Percentiles rank a stretch among this genome's conserved stretches.
phyloP scores from a whole-genome alignment of 2,329 filamentous ascomycete genomes.

The Colletotrichum neosansevieriae region DNA sequence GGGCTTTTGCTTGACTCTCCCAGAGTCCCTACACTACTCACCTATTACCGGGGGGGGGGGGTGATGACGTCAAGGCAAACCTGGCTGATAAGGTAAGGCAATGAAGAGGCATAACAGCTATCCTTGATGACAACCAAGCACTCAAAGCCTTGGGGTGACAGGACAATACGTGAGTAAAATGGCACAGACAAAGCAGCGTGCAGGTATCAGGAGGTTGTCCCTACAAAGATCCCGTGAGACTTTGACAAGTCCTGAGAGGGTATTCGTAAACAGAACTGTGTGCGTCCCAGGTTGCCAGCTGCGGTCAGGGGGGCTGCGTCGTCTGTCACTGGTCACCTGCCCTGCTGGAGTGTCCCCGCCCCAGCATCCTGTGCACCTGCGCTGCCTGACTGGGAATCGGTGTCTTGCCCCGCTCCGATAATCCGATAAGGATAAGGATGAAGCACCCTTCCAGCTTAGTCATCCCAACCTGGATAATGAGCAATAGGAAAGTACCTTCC shows the following conservation, averaged over 20 bases:
- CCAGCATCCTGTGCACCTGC: conserved; percentile 29
- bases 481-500: conserved; percentile 1
- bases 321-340: conserved; percentile 31
- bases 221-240: conserved; percentile 30
- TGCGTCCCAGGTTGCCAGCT: conserved; percentile 36
- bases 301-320: conserved; percentile 31
- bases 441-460: conserved; percentile 20
- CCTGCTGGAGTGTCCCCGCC: conserved; percentile 15
- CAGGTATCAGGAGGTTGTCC: conserved; percentile 31
- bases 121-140: conserved; percentile 27
- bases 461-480: not conserved
- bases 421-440: conserved; percentile 39
- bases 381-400: conserved; percentile 29
- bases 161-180: not conserved
- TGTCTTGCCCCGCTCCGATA: conserved; percentile 38
- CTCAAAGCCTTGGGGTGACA: conserved; percentile 28
- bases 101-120: conserved; percentile 12
- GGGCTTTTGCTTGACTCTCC: not conserved
- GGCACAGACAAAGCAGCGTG: conserved; percentile 34
- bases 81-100: not conserved
- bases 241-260: conserved; percentile 5
- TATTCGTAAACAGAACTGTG: conserved; percentile 9
- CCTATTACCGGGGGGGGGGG: conserved; percentile 29
- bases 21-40: conserved; percentile 15
- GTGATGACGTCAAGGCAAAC: conserved; percentile 34